phyloP scores from a whole-genome alignment of 164 flowering plant species.

The Annona squamosa region DNA sequence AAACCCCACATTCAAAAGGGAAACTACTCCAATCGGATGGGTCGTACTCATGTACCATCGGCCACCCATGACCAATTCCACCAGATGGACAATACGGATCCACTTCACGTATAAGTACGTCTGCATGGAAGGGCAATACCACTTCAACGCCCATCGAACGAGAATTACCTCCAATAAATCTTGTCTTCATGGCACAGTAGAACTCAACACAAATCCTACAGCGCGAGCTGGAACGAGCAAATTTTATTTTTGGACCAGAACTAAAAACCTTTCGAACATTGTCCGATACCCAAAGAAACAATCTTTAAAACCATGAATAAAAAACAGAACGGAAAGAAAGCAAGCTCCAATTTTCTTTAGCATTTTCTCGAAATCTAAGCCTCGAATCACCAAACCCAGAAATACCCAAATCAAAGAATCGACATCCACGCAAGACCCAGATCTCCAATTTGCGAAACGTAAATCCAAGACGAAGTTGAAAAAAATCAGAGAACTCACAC shows the following conservation, averaged over 20 bases:
- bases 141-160: neutral
- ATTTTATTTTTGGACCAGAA: neutral
- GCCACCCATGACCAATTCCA: neutral
- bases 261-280: neutral
- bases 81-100: neutral
- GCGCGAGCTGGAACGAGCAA: neutral
- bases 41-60: neutral
- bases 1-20: neutral
- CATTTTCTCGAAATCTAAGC: conserved; percentile 5
- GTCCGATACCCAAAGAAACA: neutral
- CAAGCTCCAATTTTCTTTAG: neutral
- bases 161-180: neutral
- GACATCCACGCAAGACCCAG: conserved; percentile 10
- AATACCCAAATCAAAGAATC: conserved; percentile 9
- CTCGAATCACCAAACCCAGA: conserved; percentile 1
- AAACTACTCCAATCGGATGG: neutral
- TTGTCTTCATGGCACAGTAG: neutral
- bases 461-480: neutral
- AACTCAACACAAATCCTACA: neutral
- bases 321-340: neutral
- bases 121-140: neutral
- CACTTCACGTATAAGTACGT: neutral
- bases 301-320: neutral
- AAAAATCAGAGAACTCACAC: conserved; percentile 39
- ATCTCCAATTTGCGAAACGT: conserved; percentile 7